Evolutionary conservation across 1,139 yeast species (phyloP).

Genomic region (Pichia sp.): DNA sequence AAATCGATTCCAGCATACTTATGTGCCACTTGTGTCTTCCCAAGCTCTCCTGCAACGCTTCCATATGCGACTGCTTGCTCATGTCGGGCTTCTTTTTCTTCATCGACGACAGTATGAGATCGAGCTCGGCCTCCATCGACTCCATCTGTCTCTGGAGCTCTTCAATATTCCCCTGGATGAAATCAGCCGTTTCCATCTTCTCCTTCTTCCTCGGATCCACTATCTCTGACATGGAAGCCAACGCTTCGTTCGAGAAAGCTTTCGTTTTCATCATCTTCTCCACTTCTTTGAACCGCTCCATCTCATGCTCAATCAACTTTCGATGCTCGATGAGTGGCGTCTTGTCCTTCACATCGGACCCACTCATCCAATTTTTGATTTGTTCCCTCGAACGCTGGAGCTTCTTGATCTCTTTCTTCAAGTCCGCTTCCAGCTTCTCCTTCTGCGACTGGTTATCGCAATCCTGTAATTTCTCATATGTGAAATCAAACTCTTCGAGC

Average conservation of each 20-base stretch:
- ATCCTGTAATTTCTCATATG: constrained; percentile 78
- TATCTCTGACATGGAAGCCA: constrained; percentile 73
- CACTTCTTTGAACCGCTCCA: constrained; percentile 95
- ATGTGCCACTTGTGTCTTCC: constrained; percentile 82
- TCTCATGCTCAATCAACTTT: constrained; percentile 79
- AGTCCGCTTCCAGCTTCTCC: constrained; percentile 88
- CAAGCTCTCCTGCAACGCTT: constrained; percentile 57
- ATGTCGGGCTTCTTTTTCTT: constrained; percentile 50
- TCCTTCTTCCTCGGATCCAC: constrained; percentile 79
- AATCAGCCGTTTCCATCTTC: constrained; percentile 69
- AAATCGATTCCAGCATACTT: constrained; percentile 68
- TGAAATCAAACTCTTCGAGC: constrained; percentile 77
- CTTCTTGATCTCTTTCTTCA: constrained; percentile 94
- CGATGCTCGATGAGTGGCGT: constrained; percentile 76
- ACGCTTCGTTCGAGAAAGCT: constrained; percentile 92
- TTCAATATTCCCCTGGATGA: constrained; percentile 70
- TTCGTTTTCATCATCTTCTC: constrained; percentile 94
- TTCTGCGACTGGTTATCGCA: constrained; percentile 86
- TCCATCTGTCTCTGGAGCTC: constrained; percentile 83
- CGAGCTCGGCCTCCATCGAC: constrained; percentile 71
- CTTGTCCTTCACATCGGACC: constrained; percentile 89
- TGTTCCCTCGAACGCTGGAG: constrained; percentile 93
- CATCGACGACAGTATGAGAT: constrained; percentile 48
- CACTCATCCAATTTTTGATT: constrained; percentile 91
- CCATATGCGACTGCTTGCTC: constrained; percentile 52